Base-by-base conservation (phyloP, 192 early-diverging fungal species). In the Rhizophagus prolifer region DNA sequence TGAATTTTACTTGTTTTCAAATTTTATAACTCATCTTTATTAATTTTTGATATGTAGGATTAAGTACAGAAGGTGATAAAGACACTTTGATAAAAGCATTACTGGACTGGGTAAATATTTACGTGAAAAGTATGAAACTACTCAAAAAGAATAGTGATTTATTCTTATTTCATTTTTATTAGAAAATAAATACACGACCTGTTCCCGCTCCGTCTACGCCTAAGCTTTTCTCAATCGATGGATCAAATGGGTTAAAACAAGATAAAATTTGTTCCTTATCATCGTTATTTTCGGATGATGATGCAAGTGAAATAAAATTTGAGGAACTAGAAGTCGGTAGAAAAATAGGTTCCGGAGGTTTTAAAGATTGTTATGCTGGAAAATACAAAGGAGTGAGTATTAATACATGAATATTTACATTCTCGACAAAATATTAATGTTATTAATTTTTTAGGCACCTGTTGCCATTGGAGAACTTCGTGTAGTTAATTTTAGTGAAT, bases 291-390 rank as follows among this genome's bases (percentile, higher is more conserved):
- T 38, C 82, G 12, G 72, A 65, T 60, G 81, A 82, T 14, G 73
- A 74, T 25, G 83, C 85, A 4, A 84, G 90, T 34, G 89, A 90
- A 47, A 92, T 93, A 65, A 76, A 82, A 0, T 91, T 86, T 30
- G 86, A 90, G 21, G 82, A 88, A 60, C 81, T 93, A 9, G 81
- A 80, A 30, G 73, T 91, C 72, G 89, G 89, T 30, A 81, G 82
- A 41, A 93, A 93, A 78, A 81, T 93, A 21, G 92, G 92, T 10
- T 88, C 90, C 5, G 92, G 92, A 13, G 92, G 91, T 16, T 93
- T 93, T 81, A 93, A 93, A 74, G 92, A 93, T 77, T 93, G 92
- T 80, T 93, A 85, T 79, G 80, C 83, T 2, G 92, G 92, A 75
- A 85, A 79, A 70, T 92, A 90, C 78, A 84, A 86, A 59, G 87